Evolutionary conservation across 441 rosid genomes (phyloP), one percentile per base, ranked within the genome.

Genomic region (Euphorbia corollata): DNA sequence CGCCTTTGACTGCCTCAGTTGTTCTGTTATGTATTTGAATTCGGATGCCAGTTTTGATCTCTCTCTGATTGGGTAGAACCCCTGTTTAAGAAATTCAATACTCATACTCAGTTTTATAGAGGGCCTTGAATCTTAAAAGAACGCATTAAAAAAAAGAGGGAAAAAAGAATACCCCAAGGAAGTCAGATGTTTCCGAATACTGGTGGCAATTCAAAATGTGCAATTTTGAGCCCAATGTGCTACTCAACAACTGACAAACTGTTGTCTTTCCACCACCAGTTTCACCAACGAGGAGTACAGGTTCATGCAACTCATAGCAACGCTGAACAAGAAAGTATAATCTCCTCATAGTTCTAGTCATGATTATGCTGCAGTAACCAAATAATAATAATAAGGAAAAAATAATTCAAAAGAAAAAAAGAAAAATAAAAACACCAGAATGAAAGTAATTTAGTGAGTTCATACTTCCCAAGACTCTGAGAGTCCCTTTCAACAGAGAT

Each of bases 221-320:
- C 77, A 95, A 78, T 62, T 81, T 82, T 73, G 80, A 80, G 70
- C 80, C 80, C 83, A 86, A 68, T 51, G 71, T 72, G 54, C 66
- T 51, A 80, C 95, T 84, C 76, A 95, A 81, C 71, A 87, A 73
- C 82, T 95, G 97, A 81, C 99, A 90, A 68, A 86, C 95, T 55
- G 97, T 90, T 50, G 99, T 95, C 86, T 92, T 95, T 59, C 99
- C 99, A 71, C 99, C 97, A 61, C 99, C 98, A 75, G 99, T 92
- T 76, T 95, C 98, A 65, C 99, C 99, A 78, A 92, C 98, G 77
- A 95, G 99, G 57, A 95, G 96, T 68, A 95, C 93, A 48, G 99
- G 98, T 75, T 95, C 99, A 61, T 80, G 90, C 71, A 92, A 75
- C 85, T 88, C 83, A 75, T 85, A 88, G 74, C 95, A 95, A 62